phyloP scores from a whole-genome alignment of 257 asterid genomes.

The Anisodus acutangulus region DNA sequence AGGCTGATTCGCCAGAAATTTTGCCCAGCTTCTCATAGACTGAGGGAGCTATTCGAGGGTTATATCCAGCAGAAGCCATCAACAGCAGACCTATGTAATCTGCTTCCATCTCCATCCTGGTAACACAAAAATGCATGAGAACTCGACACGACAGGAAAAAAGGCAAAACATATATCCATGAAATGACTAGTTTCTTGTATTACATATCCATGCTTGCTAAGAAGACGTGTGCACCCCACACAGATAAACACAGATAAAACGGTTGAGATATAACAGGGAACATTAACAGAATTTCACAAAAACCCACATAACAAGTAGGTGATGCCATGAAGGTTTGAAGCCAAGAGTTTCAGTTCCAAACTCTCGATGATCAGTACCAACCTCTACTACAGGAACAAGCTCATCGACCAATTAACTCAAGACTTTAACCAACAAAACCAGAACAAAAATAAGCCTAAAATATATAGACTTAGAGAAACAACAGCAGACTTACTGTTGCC shows the following conservation, averaged over 20 bases:
- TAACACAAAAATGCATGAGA: slow-evolving; percentile 6
- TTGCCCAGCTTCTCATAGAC: slow-evolving; percentile 80
- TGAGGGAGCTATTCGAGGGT: slow-evolving; percentile 86
- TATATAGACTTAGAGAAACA: not conserved
- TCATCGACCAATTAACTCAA: not conserved
- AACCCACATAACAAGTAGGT: not conserved
- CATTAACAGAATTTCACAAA: not conserved
- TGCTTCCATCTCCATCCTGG: slow-evolving; percentile 97
- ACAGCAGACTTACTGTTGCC: not conserved
- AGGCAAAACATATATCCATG: not conserved
- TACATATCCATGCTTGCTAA: not conserved
- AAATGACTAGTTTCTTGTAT: not conserved
- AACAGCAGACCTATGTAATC: slow-evolving; percentile 81
- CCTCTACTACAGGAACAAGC: not conserved
- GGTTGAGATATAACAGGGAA: not conserved
- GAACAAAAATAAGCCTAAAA: not conserved
- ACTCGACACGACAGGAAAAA: not conserved
- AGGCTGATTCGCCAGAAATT: slow-evolving; percentile 55
- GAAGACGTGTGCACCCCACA: not conserved
- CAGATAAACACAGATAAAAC: not conserved
- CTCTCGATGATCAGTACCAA: not conserved
- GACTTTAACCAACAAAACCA: not conserved
- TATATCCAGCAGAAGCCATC: slow-evolving; percentile 83
- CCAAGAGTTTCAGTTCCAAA: not conserved
- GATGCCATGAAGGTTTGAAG: not conserved